Evolutionary conservation across 441 rosid genomes (phyloP).

Genomic region (Isatis lusitanica): DNA sequence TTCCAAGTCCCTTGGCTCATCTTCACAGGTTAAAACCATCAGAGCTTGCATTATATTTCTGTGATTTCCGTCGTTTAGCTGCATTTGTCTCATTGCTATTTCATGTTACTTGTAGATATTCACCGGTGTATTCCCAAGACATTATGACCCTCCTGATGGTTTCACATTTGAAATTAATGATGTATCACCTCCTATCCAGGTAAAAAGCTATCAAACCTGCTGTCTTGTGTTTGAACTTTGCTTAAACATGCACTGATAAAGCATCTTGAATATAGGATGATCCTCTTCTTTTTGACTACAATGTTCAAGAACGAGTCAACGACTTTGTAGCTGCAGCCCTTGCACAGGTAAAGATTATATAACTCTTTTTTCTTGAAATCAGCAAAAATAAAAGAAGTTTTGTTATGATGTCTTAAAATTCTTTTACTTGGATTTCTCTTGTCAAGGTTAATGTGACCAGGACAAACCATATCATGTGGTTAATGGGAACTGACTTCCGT

Average conservation of each 20-base stretch:
- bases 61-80: conserved; percentile 3
- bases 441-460: conserved; percentile 69
- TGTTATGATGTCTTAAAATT: not conserved
- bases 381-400: not conserved
- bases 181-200: conserved; percentile 75
- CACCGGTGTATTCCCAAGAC: conserved; percentile 69
- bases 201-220: conserved; percentile 31
- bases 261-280: conserved; percentile 52
- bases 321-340: conserved; percentile 74
- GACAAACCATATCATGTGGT: conserved; percentile 78
- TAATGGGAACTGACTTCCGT: conserved; percentile 77
- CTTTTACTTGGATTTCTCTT: conserved; percentile 16
- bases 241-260: conserved; percentile 31
- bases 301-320: conserved; percentile 70
- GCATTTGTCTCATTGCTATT: conserved; percentile 6
- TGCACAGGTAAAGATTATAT: conserved; percentile 49
- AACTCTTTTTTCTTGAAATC: not conserved
- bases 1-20: conserved; percentile 72
- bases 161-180: conserved; percentile 70
- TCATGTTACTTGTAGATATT: conserved; percentile 49
- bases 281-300: conserved; percentile 59
- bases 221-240: conserved; percentile 12
- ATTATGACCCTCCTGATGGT: conserved; percentile 79
- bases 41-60: not conserved
- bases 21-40: conserved; percentile 56